Conservation (phyloP, 805 yeast genomes). For the Saturnispora kantuleensis region DNA sequence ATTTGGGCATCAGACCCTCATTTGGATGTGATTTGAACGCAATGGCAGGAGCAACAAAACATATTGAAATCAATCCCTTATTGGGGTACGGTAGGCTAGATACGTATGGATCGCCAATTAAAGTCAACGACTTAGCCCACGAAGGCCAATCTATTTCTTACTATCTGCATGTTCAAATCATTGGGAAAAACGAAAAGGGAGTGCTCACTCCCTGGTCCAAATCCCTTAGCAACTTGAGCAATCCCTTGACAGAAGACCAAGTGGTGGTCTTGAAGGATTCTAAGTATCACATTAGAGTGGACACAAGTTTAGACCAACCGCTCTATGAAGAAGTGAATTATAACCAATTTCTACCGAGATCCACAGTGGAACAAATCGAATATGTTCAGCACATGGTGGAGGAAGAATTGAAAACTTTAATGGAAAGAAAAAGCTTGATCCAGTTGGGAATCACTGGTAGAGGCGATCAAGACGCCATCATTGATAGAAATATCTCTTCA, state of each 20-base stretch:
- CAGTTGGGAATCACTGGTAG: conserved; percentile 5
- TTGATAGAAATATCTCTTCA: conserved; percentile 8
- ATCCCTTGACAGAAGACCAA: conserved; percentile 17
- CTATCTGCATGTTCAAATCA: conserved; percentile 43
- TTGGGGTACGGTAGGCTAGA: conserved; percentile 49
- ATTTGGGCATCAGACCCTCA: conserved; percentile 32
- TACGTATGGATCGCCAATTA: conserved; percentile 41
- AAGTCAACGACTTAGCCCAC: conserved; percentile 36
- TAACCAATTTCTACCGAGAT: conserved; percentile 3
- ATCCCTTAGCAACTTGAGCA: not conserved
- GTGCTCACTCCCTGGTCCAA: not conserved
- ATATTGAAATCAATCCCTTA: conserved; percentile 26
- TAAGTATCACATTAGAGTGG: conserved; percentile 18
- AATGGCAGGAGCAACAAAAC: conserved; percentile 17
- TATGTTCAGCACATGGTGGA: conserved; percentile 10
- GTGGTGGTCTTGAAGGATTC: conserved; percentile 17
- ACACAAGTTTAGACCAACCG: conserved; percentile 8
- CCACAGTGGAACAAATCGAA: conserved; percentile 11
- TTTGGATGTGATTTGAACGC: conserved; percentile 28
- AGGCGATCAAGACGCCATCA: conserved; percentile 12
- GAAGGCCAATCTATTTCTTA: conserved; percentile 37
- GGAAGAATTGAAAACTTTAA: conserved; percentile 9
- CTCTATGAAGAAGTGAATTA: conserved; percentile 3
- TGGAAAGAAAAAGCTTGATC: conserved; percentile 10
- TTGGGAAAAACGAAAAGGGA: conserved; percentile 30